Evolutionary conservation across 345 rosid species (phyloP).

Genomic region (Citrus australasica): DNA sequence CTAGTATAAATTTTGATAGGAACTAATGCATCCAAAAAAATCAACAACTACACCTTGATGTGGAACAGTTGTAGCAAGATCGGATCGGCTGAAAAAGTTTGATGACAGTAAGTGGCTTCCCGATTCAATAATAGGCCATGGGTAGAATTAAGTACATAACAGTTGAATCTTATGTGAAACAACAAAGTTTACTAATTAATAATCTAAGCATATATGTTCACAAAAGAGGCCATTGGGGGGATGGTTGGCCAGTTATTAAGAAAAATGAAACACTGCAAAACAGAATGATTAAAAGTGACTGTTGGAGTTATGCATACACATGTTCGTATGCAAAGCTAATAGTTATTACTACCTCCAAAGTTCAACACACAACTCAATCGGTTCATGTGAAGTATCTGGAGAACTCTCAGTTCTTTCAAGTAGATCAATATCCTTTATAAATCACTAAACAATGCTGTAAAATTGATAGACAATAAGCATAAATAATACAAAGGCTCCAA

Average conservation of each 20-base stretch:
- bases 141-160: background rate
- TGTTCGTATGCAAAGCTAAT: background rate
- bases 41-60: background rate
- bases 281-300: background rate
- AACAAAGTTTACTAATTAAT: background rate
- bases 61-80: background rate
- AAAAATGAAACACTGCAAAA: background rate
- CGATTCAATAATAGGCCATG: background rate
- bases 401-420: background rate
- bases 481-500: background rate
- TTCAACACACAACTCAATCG: background rate
- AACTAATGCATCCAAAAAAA: background rate
- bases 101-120: background rate
- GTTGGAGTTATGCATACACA: background rate
- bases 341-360: background rate
- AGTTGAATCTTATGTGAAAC: background rate
- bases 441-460: background rate
- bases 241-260: background rate
- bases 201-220: background rate
- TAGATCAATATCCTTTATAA: background rate
- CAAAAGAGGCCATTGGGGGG: background rate
- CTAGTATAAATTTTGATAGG: background rate
- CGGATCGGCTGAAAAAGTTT: background rate
- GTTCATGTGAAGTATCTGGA: background rate
- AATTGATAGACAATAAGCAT: background rate